Evolutionary conservation across 2,329 filamentous ascomycete genomes (phyloP), one percentile per base, ranked within the genome.

Genomic region (Cyphellophora europaea): DNA sequence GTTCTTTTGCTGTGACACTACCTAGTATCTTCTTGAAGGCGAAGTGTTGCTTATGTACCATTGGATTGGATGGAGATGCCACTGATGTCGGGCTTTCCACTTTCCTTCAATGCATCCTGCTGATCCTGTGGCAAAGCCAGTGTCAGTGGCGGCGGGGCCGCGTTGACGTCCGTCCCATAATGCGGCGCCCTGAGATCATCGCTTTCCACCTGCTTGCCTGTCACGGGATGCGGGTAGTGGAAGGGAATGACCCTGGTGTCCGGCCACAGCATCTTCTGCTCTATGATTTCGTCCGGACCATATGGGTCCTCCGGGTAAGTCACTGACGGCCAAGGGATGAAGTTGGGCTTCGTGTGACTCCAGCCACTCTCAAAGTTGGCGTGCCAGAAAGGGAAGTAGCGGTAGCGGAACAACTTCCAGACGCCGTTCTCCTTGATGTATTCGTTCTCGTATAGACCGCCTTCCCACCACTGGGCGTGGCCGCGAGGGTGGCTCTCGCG

Each of bases 341-440:
- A 72, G 33, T 71, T 69, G 33, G 65, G 59, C 50, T 66, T 65
- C 25, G 69, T 73, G 48, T 69, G 58, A 2, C 61, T 56, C 70
- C 70, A 74, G 19, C 70, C 70, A 27, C 61, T 62, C 51, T 69
- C 67, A 38, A 69, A 66, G 17, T 67, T 62, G 42, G 60, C 64
- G 50, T 74, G 70, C 70, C 71, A 74, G 53, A 74, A 73, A 1
- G 71, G 68, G 46, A 72, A 72, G 51, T 73, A 73, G 27, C 67
- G 63, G 41, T 71, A 62, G 19, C 65, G 58, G 51, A 68, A 67
- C 15, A 73, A 61, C 53, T 69, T 70, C 70, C 71, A 74, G 4
- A 62, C 55, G 4, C 67, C 68, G 40, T 66, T 52, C 45, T 73
- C 68, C 52, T 71, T 72, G 54, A 73, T 65, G 50, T 72, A 74